Percentiles rank a stretch among this genome's conserved stretches.
These are phyloP conservation scores for Talinum fruticosum DNA, from an alignment of 148 eudicot species.

Conservation along the genomic window DNA sequence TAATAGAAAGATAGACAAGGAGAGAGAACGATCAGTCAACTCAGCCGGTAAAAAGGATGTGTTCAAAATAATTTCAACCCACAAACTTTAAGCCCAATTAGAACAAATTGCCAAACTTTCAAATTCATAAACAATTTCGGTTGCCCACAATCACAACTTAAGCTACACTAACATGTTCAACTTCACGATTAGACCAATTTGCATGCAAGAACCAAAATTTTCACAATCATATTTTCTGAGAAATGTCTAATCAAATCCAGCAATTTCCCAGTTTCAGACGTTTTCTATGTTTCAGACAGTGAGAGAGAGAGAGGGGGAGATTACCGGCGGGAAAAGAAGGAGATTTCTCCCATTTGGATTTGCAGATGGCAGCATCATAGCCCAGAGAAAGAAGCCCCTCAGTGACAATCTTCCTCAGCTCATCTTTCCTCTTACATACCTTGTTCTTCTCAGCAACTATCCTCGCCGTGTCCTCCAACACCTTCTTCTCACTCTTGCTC, in stretches of 20 bases:
- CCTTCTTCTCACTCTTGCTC: constrained; percentile 56
- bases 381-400: constrained; percentile 59
- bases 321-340: constrained; percentile 78
- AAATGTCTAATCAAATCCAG: not conserved
- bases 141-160: not conserved
- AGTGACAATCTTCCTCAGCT: constrained; percentile 45
- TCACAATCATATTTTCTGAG: not conserved
- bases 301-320: not conserved
- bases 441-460: constrained; percentile 66
- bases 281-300: not conserved
- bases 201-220: not conserved
- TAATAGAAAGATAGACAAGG: not conserved
- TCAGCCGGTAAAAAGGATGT: too few species aligned
- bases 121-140: not conserved
- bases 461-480: constrained; percentile 69
- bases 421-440: constrained; percentile 53
- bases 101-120: not conserved
- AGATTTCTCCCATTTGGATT: constrained; percentile 81
- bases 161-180: not conserved
- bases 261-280: not conserved
- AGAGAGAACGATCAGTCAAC: not conserved
- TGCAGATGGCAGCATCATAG: constrained; percentile 75
- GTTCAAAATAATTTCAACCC: not conserved
- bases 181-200: not conserved
- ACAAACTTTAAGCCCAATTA: not conserved